Percentiles rank a stretch among this genome's conserved stretches.
Conservation (phyloP, 169 alveolate species). For the Eimeria acervulina region DNA sequence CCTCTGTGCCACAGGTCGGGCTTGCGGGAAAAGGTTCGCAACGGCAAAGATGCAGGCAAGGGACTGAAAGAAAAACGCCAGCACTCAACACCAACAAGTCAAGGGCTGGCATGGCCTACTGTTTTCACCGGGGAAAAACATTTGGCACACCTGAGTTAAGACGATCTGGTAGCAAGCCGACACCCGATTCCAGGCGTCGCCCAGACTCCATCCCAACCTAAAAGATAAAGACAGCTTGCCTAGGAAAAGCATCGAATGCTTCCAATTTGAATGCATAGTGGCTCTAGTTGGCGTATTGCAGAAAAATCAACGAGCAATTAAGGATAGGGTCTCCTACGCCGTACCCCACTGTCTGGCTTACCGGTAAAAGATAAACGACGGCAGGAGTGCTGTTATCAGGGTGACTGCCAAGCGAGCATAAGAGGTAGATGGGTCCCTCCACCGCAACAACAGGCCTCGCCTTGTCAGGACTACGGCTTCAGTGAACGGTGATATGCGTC, state of each 20-base stretch:
- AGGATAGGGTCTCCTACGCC: not conserved
- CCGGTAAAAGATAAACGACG: conserved; percentile 62
- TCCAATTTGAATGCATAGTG: not conserved
- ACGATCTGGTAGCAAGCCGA: conserved; percentile 75
- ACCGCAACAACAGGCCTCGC: conserved; percentile 53
- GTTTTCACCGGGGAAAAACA: not conserved
- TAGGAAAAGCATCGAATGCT: not conserved
- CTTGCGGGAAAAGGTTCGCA: conserved; percentile 72
- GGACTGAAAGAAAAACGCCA: conserved; percentile 30
- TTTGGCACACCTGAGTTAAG: conserved; percentile 56
- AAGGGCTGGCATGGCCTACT: not conserved
- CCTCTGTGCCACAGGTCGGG: conserved; percentile 76
- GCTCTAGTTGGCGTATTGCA: not conserved
- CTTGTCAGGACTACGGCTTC: conserved; percentile 52
- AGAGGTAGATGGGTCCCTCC: conserved; percentile 69
- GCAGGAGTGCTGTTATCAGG: conserved; percentile 64
- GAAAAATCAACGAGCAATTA: not conserved
- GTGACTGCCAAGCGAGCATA: conserved; percentile 53
- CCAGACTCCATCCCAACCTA: conserved; percentile 65
- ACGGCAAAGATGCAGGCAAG: conserved; percentile 55
- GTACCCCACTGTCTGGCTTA: not conserved
- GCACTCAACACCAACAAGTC: not conserved
- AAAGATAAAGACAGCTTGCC: not conserved
- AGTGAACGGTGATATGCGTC: conserved; percentile 35
- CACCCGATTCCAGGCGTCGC: conserved; percentile 76